Evolutionary conservation across 108 stramenopile genomes (phyloP).

Genomic region (Cyclotella sp.): DNA sequence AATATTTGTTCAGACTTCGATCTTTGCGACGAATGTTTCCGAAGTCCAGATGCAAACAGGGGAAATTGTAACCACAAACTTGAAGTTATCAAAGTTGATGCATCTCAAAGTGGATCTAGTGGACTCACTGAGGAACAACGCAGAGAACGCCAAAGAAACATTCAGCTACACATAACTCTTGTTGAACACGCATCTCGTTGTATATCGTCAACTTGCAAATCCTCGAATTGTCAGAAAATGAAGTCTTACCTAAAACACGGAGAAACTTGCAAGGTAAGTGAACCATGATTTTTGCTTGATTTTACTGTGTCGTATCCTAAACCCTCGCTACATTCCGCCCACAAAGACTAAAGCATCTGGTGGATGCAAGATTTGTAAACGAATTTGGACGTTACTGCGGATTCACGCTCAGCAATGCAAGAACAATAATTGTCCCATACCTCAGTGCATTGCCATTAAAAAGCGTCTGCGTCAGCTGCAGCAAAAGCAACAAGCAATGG

Average conservation of each 20-base stretch:
- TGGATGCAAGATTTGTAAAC: constrained; percentile 94
- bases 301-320: neutral
- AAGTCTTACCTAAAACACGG: constrained; percentile 91
- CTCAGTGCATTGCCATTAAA: constrained; percentile 90
- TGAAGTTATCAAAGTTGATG: constrained; percentile 71
- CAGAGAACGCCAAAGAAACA: constrained; percentile 82
- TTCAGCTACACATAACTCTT: constrained; percentile 95
- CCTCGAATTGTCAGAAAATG: constrained; percentile 95
- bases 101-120: constrained; percentile 47
- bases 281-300: neutral
- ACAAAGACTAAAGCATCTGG: constrained; percentile 72
- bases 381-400: constrained; percentile 94
- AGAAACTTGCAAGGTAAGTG: constrained; percentile 67
- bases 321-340: neutral
- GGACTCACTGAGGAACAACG: constrained; percentile 80
- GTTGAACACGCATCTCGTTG: constrained; percentile 97
- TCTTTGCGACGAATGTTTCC: constrained; percentile 86
- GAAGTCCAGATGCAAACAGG: constrained; percentile 73
- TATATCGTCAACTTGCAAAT: constrained; percentile 76
- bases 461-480: constrained; percentile 90
- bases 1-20: constrained; percentile 91
- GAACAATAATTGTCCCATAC: constrained; percentile 84
- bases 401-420: constrained; percentile 97
- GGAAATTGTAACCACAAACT: constrained; percentile 83
- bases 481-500: constrained; percentile 91